A percentile compares a stretch with the other conserved stretches of the same genome.
phyloP scores from a whole-genome alignment of 192 early-diverging fungal species.

The Fimicolochytrium jonesii region DNA sequence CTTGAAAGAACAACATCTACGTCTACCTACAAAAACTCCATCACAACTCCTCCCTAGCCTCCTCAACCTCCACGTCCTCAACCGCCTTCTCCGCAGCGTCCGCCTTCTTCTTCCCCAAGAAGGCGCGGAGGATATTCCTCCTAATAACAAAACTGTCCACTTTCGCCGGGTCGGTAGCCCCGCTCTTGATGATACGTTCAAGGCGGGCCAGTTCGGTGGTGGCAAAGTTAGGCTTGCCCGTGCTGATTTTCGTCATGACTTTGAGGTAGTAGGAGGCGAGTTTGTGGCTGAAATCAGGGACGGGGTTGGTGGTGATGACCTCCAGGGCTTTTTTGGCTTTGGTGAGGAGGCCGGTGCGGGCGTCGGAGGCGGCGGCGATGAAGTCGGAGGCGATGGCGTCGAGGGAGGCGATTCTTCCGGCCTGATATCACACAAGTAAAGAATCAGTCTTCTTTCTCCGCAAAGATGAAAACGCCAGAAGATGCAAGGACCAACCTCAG shows the following conservation, averaged over 20 bases:
- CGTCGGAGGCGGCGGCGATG: conserved; percentile 43
- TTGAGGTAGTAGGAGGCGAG: conserved; percentile 86
- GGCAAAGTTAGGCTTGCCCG: conserved; percentile 63
- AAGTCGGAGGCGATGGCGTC: conserved; percentile 61
- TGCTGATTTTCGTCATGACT: conserved; percentile 81
- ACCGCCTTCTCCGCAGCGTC: background rate
- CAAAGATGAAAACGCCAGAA: background rate
- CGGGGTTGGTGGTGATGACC: conserved; percentile 33
- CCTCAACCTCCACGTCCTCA: no score
- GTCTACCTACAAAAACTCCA: no score
- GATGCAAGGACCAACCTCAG: conserved; percentile 33
- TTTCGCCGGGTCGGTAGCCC: conserved; percentile 65
- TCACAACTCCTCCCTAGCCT: no score
- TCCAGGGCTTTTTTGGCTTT: conserved; percentile 36
- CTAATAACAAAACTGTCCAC: conserved; percentile 82
- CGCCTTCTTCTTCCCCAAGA: conserved; percentile 16
- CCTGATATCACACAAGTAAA: conserved; percentile 33
- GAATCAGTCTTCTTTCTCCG: conserved; percentile 12
- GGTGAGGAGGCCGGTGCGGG: conserved; percentile 43
- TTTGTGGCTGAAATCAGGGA: no score
- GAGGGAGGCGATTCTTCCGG: conserved; percentile 58
- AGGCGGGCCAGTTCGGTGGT: conserved; percentile 78
- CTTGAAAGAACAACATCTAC: no score
- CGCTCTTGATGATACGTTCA: conserved; percentile 67
- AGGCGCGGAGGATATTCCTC: conserved; percentile 71